Evolutionary conservation across 441 rosid species (phyloP).

Genomic region (Gossypium lobatum): DNA sequence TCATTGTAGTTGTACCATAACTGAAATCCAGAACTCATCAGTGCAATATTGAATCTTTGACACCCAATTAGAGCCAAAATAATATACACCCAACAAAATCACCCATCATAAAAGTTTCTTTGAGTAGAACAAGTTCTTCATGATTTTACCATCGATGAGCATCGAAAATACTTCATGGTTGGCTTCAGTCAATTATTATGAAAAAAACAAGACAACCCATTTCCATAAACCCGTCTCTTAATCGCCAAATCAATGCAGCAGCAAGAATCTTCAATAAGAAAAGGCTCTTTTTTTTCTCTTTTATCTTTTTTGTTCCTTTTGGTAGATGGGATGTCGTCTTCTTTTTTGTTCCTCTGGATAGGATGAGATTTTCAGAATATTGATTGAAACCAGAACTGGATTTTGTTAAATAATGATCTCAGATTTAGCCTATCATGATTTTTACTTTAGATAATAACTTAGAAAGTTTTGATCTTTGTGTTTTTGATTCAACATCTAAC

Average conservation of each 20-base stretch:
- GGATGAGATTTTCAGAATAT: neutral
- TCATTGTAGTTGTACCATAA: constrained; percentile 14
- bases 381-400: neutral
- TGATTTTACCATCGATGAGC: constrained; percentile 1
- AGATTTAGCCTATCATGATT: constrained; percentile 1
- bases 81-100: neutral
- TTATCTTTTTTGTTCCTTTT: neutral
- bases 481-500: neutral
- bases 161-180: neutral
- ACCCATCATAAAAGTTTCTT: constrained; percentile 3
- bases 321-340: neutral
- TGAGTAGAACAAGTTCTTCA: neutral
- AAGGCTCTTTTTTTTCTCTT: neutral
- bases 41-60: constrained; percentile 9
- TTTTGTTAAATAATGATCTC: neutral
- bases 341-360: no score
- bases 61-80: neutral
- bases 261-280: neutral
- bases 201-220: neutral
- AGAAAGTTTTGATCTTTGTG: neutral
- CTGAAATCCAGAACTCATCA: neutral
- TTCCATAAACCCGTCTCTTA: neutral
- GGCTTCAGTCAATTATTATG: neutral
- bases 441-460: neutral
- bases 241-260: neutral